phyloP scores from a whole-genome alignment of 805 yeast genomes.

The Myxozyma sirexii region DNA sequence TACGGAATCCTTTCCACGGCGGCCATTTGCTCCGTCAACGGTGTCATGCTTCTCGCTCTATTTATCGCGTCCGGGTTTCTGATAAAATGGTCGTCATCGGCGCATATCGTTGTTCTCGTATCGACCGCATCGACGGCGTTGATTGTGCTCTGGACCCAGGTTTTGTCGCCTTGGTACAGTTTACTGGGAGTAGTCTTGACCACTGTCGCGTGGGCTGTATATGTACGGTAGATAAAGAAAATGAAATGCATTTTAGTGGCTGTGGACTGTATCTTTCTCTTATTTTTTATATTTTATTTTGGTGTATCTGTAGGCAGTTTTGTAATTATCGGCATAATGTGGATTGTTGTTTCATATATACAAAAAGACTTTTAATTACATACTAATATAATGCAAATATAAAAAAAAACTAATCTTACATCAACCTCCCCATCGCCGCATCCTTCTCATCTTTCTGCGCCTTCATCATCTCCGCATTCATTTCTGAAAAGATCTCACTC shows the following conservation, averaged over 20 bases:
- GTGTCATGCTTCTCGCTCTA: slow-evolving; percentile 8
- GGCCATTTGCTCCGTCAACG: slow-evolving; percentile 2
- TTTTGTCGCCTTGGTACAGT: slow-evolving; percentile 10
- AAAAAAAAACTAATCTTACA: neutral
- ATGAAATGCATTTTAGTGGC: too few relatives aligned
- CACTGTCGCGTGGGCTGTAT: slow-evolving; percentile 25
- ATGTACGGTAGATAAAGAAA: slow-evolving; percentile 17
- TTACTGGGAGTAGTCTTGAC: neutral
- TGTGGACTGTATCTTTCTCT: too few relatives aligned
- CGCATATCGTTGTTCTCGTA: slow-evolving; percentile 29
- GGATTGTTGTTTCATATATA: too few relatives aligned
- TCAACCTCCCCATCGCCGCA: neutral
- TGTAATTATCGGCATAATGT: neutral
- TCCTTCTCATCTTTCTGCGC: neutral
- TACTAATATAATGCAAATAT: neutral
- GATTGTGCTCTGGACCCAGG: slow-evolving; percentile 13
- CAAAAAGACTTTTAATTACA: neutral
- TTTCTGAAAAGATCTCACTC: neutral
- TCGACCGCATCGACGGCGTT: slow-evolving; percentile 30
- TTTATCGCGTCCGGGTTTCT: slow-evolving; percentile 29
- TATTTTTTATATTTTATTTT: neutral
- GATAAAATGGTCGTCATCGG: slow-evolving; percentile 28
- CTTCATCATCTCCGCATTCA: slow-evolving; percentile 6
- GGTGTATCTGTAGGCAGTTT: neutral
- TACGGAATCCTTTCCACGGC: neutral